These are phyloP conservation scores for Rutstroemia sp. DNA, from an alignment of 2,329 filamentous ascomycete species.

Conservation along the genomic window DNA sequence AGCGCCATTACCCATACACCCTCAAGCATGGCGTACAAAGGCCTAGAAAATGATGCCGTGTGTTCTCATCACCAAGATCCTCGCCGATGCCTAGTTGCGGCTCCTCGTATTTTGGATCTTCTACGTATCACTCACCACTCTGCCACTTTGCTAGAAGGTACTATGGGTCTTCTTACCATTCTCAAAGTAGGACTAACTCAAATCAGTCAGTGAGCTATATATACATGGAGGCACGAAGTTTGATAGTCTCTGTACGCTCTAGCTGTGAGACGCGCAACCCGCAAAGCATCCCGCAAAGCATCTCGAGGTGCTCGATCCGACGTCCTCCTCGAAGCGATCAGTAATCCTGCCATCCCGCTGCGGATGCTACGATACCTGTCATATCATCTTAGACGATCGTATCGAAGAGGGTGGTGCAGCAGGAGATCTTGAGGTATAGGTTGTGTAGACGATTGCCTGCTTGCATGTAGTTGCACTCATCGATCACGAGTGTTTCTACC, in stretches of 20 bases:
- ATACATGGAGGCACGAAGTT: not conserved
- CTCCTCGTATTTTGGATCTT: not conserved
- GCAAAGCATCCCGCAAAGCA: not conserved
- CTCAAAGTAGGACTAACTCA: not conserved
- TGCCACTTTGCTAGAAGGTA: not conserved
- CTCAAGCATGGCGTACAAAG: constrained; percentile 5
- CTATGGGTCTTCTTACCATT: not conserved
- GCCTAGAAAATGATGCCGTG: not conserved
- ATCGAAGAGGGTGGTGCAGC: not conserved
- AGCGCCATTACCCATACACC: not conserved
- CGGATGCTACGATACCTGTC: not conserved
- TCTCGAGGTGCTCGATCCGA: not conserved
- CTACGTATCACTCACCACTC: not conserved
- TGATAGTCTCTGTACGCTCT: not conserved
- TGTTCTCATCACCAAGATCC: not conserved
- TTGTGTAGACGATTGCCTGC: not conserved
- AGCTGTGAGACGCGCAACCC: not conserved
- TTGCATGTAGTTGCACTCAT: not conserved
- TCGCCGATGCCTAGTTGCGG: not conserved
- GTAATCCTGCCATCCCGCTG: not conserved
- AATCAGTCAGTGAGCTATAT: not conserved
- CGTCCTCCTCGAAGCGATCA: not conserved
- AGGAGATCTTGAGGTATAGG: not conserved
- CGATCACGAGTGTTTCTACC: not conserved
- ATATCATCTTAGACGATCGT: not conserved